Evolutionary conservation across 2,329 filamentous ascomycete genomes (phyloP), one percentile per base, ranked within the genome.

Genomic region (Cercospora sp.): DNA sequence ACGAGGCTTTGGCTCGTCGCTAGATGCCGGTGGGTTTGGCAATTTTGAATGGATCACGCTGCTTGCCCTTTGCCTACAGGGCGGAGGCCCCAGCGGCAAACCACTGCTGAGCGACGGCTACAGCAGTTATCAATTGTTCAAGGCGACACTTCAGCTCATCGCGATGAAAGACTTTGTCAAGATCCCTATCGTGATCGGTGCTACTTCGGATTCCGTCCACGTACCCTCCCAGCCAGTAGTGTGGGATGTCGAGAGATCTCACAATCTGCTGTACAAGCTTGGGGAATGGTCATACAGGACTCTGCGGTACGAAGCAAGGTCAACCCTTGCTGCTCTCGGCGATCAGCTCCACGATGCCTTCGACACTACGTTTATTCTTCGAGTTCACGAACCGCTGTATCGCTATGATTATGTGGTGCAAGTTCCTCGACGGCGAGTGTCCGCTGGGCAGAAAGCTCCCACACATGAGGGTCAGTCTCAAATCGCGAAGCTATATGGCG

Each of bases 201-300:
- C 85, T 13, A 82, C 67, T 72, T 75, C 28, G 49, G 73, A 76
- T 63, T 58, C 78, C 62, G 68, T 69, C 79, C 69, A 78, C 8
- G 74, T 80, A 72, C 80, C 70, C 81, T 84, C 80, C 12, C 79
- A 78, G 0, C 94, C 95, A 0, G 85, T 94, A 32, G 82, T 97
- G 60, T 97, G 91, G 76, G 94, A 98, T 77, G 87, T 88, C 0
- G 83, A 84, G 26, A 86, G 91, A 70, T 87, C 89, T 32, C 82
- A 96, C 65, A 99, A 99, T 73, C 76, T 98, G 21, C 82, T 97
- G 5, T 97, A 90, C 82, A 97, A 97, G 80, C 97, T 97, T 91
- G 91, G 89, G 0, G 81, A 88, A 13, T 97, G 91, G 90, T 95
- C 94, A 8, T 96, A 94, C 72, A 82, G 82, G 26, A 80, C 90